Evolutionary conservation across 257 asterid genomes (phyloP).

Genomic region (Solanum bulbocastanum): DNA sequence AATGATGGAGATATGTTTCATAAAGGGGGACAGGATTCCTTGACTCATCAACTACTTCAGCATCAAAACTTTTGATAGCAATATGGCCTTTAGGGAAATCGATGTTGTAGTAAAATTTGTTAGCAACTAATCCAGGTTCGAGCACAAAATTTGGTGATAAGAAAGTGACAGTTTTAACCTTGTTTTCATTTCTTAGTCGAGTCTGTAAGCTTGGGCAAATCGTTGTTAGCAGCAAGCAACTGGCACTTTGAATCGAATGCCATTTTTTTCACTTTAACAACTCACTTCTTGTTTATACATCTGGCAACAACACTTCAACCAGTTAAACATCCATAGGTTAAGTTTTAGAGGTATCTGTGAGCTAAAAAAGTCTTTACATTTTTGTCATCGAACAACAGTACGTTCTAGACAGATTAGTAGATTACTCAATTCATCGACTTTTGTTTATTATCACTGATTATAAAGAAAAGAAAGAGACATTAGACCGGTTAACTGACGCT

Average conservation of each 20-base stretch:
- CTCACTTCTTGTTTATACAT: background rate
- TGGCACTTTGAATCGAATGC: background rate
- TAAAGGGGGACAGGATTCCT: slow-evolving; percentile 57
- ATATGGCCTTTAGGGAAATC: slow-evolving; percentile 71
- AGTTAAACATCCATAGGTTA: background rate
- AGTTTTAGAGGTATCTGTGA: background rate
- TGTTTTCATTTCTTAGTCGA: slow-evolving; percentile 6
- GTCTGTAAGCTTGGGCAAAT: slow-evolving; percentile 14
- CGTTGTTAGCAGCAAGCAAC: slow-evolving; percentile 6
- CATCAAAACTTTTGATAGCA: slow-evolving; percentile 50
- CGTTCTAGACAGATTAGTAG: background rate
- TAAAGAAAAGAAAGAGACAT: background rate
- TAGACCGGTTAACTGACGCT: background rate
- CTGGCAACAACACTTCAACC: background rate
- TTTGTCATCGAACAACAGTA: background rate
- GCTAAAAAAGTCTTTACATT: background rate
- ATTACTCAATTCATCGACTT: background rate
- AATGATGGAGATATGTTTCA: slow-evolving; percentile 76
- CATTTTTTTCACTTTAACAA: slow-evolving; percentile 9
- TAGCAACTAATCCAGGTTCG: slow-evolving; percentile 48
- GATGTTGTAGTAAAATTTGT: slow-evolving; percentile 34
- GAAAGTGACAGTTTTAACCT: slow-evolving; percentile 37
- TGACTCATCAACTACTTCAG: slow-evolving; percentile 56
- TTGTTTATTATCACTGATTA: background rate
- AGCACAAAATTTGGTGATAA: slow-evolving; percentile 50